phyloP scores from a whole-genome alignment of 116 monocot genomes.

The Iris pallida region DNA sequence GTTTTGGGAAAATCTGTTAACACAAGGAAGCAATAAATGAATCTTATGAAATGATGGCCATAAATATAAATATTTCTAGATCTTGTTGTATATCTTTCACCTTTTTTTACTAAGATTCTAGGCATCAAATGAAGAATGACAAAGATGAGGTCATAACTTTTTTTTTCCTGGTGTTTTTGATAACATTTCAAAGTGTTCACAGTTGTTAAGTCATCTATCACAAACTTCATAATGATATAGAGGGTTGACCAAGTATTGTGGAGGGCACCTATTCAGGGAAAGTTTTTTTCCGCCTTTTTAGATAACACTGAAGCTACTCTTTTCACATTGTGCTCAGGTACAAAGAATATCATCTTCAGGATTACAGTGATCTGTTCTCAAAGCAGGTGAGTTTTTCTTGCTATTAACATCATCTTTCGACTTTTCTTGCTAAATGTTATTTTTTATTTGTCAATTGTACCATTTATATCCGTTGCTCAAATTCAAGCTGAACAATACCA shows the following conservation, averaged over 20 bases:
- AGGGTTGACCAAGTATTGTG: too few species aligned
- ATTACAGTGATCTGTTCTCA: constrained; percentile 80
- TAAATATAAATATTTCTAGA: too few species aligned
- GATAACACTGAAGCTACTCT: neutral
- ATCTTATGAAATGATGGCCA: too few species aligned
- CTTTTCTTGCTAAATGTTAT: neutral
- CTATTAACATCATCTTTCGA: neutral
- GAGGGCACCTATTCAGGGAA: neutral
- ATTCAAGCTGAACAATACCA: constrained; percentile 64
- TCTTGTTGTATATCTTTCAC: too few species aligned
- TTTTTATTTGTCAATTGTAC: neutral
- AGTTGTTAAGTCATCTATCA: too few species aligned
- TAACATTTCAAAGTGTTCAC: too few species aligned
- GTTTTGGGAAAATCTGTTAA: neutral
- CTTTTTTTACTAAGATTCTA: too few species aligned
- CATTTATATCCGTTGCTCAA: neutral
- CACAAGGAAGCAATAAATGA: too few species aligned
- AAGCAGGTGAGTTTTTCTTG: constrained; percentile 50
- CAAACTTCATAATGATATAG: too few species aligned
- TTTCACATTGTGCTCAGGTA: constrained; percentile 44
- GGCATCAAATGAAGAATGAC: too few species aligned
- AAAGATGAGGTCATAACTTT: too few species aligned
- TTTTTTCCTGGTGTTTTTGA: too few species aligned
- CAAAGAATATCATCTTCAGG: constrained; percentile 97
- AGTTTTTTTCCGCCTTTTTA: neutral